Conservation (phyloP, 2,329 filamentous ascomycete species). For the Aspergillus brunneoviolaceus region DNA sequence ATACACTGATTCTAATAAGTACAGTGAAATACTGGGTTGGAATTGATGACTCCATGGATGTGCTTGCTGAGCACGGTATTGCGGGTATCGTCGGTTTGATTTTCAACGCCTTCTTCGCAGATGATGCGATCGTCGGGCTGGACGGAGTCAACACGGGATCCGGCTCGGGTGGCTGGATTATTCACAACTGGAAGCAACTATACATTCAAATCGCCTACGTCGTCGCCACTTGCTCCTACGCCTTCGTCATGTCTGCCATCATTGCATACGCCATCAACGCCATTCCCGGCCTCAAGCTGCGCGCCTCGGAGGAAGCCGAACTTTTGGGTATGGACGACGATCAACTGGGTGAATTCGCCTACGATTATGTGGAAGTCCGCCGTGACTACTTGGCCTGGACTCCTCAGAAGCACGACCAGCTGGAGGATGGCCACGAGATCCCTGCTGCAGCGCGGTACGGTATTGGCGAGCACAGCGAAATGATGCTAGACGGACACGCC, state of each 20-base stretch:
- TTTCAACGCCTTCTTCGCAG: slow-evolving; percentile 74
- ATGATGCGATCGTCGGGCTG: slow-evolving; percentile 70
- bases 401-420: slow-evolving; percentile 44
- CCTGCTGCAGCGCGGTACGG: slow-evolving; percentile 61
- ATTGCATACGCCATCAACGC: slow-evolving; percentile 71
- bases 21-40: slow-evolving; percentile 70
- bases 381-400: slow-evolving; percentile 54
- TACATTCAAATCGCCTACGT: slow-evolving; percentile 71
- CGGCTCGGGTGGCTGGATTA: slow-evolving; percentile 65
- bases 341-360: slow-evolving; percentile 53
- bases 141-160: slow-evolving; percentile 61
- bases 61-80: slow-evolving; percentile 85
- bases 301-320: slow-evolving; percentile 66
- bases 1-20: slow-evolving; percentile 10
- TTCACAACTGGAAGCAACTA: slow-evolving; percentile 68
- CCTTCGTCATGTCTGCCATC: slow-evolving; percentile 66
- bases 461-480: slow-evolving; percentile 60
- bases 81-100: slow-evolving; percentile 80
- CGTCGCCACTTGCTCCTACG: slow-evolving; percentile 63
- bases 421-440: slow-evolving; percentile 52
- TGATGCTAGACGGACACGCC: slow-evolving; percentile 57
- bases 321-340: slow-evolving; percentile 62
- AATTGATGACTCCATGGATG: slow-evolving; percentile 84
- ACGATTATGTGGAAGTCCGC: slow-evolving; percentile 54
- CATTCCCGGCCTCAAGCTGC: slow-evolving; percentile 68